phyloP scores from a whole-genome alignment of 441 rosid species.

The Pelargonium myrrhifolium region DNA sequence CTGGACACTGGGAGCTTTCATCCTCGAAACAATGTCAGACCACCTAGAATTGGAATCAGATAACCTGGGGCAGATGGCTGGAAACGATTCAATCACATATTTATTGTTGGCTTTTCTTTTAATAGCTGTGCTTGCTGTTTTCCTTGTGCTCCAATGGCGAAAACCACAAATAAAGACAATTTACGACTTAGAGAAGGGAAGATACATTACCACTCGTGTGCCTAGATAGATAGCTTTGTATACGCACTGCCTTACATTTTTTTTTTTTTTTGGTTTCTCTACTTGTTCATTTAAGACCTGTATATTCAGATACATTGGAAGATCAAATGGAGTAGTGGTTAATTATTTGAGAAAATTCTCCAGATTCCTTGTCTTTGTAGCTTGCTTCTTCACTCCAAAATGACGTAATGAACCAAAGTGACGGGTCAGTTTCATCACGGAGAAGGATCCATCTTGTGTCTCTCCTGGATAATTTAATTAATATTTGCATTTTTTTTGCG shows the following conservation, averaged over 20 bases:
- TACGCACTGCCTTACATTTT: background rate
- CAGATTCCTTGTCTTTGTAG: background rate
- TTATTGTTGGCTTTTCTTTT: conserved; percentile 38
- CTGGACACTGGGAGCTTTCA: conserved; percentile 46
- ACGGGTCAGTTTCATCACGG: too few species aligned
- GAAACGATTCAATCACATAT: conserved; percentile 32
- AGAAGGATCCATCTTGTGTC: too few species aligned
- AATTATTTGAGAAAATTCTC: background rate
- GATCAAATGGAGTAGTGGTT: background rate
- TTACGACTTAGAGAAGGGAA: conserved; percentile 44
- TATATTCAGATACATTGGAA: background rate
- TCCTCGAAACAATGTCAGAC: conserved; percentile 29
- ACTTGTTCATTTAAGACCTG: background rate
- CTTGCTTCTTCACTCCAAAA: too few species aligned
- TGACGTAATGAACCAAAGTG: too few species aligned
- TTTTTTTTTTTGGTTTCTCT: background rate
- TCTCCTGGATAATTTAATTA: too few species aligned
- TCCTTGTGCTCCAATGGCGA: conserved; percentile 32
- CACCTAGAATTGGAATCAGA: conserved; percentile 18
- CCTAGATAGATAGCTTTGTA: conserved; percentile 20
- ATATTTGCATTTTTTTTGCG: too few species aligned
- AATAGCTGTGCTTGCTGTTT: conserved; percentile 28
- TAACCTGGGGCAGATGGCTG: conserved; percentile 27
- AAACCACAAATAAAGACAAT: conserved; percentile 41
- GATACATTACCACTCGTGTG: conserved; percentile 37